Percentiles rank a stretch among this genome's conserved stretches.
Evolutionary conservation across 306 rosid genomes (phyloP).

Genomic region (Senna siamea): DNA sequence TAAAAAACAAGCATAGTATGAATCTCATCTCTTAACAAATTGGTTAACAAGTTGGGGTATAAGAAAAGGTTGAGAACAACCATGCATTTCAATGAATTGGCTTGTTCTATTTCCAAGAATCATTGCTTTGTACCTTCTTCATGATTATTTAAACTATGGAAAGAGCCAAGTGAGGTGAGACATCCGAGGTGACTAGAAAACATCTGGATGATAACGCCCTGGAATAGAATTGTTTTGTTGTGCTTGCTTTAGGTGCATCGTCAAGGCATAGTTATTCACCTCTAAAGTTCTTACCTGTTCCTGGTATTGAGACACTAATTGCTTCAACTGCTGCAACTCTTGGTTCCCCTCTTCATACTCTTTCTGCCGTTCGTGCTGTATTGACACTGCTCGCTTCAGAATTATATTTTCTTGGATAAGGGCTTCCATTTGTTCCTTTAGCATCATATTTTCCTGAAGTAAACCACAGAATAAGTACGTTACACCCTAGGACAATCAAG

Average conservation of each 20-base stretch:
- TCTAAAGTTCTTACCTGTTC: slow-evolving; percentile 85
- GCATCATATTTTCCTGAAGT: slow-evolving; percentile 69
- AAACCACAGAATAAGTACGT: slow-evolving; percentile 22
- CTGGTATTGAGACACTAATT: slow-evolving; percentile 73
- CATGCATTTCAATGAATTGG: slow-evolving; percentile 6
- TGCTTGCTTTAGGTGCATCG: slow-evolving; percentile 87
- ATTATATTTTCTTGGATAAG: slow-evolving; percentile 76
- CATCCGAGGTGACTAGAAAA: slow-evolving; percentile 51
- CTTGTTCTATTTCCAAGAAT: not conserved
- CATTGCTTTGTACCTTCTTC: slow-evolving; percentile 16
- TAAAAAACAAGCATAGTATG: slow-evolving; percentile 10
- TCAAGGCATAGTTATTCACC: slow-evolving; percentile 87
- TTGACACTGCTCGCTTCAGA: slow-evolving; percentile 75
- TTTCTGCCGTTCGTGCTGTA: slow-evolving; percentile 79
- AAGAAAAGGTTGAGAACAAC: not conserved
- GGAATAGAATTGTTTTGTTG: slow-evolving; percentile 85
- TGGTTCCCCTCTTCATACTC: slow-evolving; percentile 67
- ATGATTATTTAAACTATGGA: slow-evolving; percentile 25
- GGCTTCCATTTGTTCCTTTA: slow-evolving; percentile 75
- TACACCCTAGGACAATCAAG: not conserved
- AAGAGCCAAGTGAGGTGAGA: slow-evolving; percentile 8
- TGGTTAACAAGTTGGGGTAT: not conserved
- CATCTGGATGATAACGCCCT: slow-evolving; percentile 83
- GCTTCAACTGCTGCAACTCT: slow-evolving; percentile 77
- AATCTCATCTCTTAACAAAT: slow-evolving; percentile 15